phyloP scores from a whole-genome alignment of 768 basidiomycete genomes.

The Neoboletus subvelutipes region DNA sequence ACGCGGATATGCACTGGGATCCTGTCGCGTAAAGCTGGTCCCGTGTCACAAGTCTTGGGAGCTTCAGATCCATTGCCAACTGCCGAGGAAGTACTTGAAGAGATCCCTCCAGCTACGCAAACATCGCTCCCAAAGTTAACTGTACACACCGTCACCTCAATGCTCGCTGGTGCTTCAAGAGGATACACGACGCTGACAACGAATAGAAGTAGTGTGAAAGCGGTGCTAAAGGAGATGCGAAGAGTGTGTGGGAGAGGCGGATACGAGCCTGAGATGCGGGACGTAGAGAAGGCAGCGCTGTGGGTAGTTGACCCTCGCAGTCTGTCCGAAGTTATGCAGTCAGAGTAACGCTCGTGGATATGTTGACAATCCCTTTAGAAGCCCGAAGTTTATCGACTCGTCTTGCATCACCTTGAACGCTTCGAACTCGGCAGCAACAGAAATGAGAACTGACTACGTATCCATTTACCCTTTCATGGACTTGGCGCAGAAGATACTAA shows the following conservation, averaged over 20 bases:
- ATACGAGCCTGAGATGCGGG: conserved; percentile 17
- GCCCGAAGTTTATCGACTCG: too few species aligned
- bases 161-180: conserved; percentile 63
- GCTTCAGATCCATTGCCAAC: not conserved
- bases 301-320: conserved; percentile 83
- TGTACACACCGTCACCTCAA: conserved; percentile 72
- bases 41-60: not conserved
- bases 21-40: conserved; percentile 43
- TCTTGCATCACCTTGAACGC: too few species aligned
- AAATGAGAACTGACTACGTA: too few species aligned
- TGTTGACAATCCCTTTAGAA: not conserved
- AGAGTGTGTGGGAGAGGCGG: conserved; percentile 13
- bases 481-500: not conserved
- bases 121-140: conserved; percentile 63
- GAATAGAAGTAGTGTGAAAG: conserved; percentile 75
- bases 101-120: conserved; percentile 53
- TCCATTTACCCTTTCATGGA: too few species aligned
- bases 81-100: conserved; percentile 17
- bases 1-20: conserved; percentile 53
- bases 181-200: conserved; percentile 90
- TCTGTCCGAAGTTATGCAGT: conserved; percentile 24
- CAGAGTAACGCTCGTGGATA: not conserved
- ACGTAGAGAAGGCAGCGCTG: conserved; percentile 40
- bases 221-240: conserved; percentile 68
- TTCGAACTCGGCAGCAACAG: too few species aligned